phyloP scores from a whole-genome alignment of 805 yeast genomes.

The Wickerhamomyces queroliae region DNA sequence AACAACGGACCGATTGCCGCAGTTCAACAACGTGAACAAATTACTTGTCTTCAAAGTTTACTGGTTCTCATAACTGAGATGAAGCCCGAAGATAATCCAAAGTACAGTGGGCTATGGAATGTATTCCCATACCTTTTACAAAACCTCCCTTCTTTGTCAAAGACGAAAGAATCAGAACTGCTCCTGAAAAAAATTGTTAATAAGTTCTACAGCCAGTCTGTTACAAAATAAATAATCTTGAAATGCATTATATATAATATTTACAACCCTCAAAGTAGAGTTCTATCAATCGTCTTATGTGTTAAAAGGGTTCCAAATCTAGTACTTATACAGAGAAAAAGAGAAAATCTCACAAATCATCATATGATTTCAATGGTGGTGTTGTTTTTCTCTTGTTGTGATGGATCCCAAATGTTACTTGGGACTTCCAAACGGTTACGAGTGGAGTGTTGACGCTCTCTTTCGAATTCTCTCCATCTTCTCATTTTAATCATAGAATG shows the following conservation, averaged over 20 bases:
- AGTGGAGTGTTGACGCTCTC: conserved; percentile 34
- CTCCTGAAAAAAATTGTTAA: neutral
- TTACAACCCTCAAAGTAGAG: neutral
- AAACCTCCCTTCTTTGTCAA: neutral
- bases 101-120: neutral
- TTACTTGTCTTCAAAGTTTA: conserved; percentile 39
- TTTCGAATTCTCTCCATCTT: conserved; percentile 91
- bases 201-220: neutral
- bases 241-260: neutral
- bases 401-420: conserved; percentile 23
- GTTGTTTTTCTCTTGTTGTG: conserved; percentile 9
- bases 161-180: neutral
- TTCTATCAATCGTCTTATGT: neutral
- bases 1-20: conserved; percentile 61
- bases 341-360: neutral
- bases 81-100: conserved; percentile 1
- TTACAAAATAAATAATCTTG: neutral
- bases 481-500: conserved; percentile 87
- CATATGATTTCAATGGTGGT: conserved; percentile 6
- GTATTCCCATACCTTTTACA: neutral
- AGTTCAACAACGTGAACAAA: conserved; percentile 61
- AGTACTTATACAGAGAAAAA: too few relatives aligned
- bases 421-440: conserved; percentile 16
- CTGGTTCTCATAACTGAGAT: conserved; percentile 19
- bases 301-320: neutral